Evolutionary conservation across 352 stramenopile species (phyloP), one percentile per base, ranked within the genome.

Genomic region (Thalassiosira mediterranea): DNA sequence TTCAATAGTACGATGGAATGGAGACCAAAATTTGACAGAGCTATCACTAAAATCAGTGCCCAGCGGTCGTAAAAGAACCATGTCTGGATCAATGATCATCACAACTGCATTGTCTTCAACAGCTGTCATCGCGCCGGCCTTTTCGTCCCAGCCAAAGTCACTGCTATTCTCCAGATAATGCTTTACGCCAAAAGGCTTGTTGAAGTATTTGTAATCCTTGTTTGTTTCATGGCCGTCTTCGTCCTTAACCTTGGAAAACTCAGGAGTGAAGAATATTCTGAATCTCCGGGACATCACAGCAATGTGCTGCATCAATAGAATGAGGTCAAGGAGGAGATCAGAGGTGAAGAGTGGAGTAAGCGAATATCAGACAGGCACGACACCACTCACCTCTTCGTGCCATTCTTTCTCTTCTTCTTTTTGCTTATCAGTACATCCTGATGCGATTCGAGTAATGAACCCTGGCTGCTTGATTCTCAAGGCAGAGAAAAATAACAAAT

Each of bases 31-130:
- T 61, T 79, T 62, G 31, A 67, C 64, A 51, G 28, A 63, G 37
- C 64, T 67, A 2, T 76, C 51, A 37, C 71, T 82, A 56, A 93
- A 89, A 74, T 90, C 83, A 49, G 81, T 83, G 2, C 81, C 83
- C 29, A 95, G 75, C 19, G 88, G 87, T 37, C 78, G 54, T 47
- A 94, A 64, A 51, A 95, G 68, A 17, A 95, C 72, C 77, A 92
- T 88, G 69, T 95, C 91, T 44, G 91, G 91, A 83, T 95, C 91
- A 4, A 95, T 67, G 15, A 95, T 75, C 10, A 90, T 82, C n/a
- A 95, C 69, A 71, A 94, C 85, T 26, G 79, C 76, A 37, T 87
- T 67, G 4, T 80, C 58, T 15, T 70, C 26, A 15, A 84, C 42
- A 23, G 47, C 51, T 38, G 60, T 72, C 40, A 83, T 59, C 54